These are phyloP conservation scores for Carpinus fangiana DNA, from an alignment of 306 rosid genomes.

Conservation along the genomic window DNA sequence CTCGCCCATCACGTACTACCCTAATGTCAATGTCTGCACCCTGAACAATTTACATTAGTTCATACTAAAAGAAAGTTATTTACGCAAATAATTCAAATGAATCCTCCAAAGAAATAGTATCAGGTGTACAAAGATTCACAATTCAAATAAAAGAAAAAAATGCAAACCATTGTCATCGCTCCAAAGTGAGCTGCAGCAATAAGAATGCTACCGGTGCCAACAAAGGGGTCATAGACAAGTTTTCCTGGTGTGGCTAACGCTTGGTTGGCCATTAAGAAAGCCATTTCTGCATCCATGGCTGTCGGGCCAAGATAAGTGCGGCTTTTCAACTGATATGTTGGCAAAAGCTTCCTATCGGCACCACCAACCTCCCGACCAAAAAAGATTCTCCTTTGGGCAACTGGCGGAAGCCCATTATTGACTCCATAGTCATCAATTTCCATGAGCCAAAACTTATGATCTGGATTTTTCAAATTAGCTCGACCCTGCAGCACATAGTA, in stretches of 20 bases:
- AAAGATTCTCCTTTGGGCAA: conserved; percentile 66
- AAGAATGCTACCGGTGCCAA: conserved; percentile 96
- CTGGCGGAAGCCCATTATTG: conserved; percentile 92
- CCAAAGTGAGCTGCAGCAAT: conserved; percentile 93
- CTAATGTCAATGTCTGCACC: conserved; percentile 99
- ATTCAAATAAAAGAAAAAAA: conserved; percentile 18
- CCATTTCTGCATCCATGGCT: conserved; percentile 99
- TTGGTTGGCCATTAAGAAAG: conserved; percentile 96
- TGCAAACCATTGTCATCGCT: conserved; percentile 89
- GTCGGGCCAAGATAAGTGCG: conserved; percentile 97
- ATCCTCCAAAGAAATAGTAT: conserved; percentile 12
- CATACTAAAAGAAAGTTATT: conserved; percentile 19
- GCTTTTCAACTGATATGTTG: conserved; percentile 92
- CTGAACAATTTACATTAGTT: conserved; percentile 52
- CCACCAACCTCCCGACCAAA: conserved; percentile 92
- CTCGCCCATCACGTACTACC: conserved; percentile 97
- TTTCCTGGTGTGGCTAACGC: conserved; percentile 76
- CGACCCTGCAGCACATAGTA: conserved; percentile 56
- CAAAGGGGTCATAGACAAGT: conserved; percentile 88
- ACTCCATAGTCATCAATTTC: conserved; percentile 73
- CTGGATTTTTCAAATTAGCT: conserved; percentile 81
- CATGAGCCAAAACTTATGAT: conserved; percentile 84
- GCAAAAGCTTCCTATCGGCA: conserved; percentile 85
- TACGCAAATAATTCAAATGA: conserved; percentile 4
- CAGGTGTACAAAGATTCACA: neutral